Base-by-base conservation (phyloP, 345 rosid species). In the Firmiana major region DNA sequence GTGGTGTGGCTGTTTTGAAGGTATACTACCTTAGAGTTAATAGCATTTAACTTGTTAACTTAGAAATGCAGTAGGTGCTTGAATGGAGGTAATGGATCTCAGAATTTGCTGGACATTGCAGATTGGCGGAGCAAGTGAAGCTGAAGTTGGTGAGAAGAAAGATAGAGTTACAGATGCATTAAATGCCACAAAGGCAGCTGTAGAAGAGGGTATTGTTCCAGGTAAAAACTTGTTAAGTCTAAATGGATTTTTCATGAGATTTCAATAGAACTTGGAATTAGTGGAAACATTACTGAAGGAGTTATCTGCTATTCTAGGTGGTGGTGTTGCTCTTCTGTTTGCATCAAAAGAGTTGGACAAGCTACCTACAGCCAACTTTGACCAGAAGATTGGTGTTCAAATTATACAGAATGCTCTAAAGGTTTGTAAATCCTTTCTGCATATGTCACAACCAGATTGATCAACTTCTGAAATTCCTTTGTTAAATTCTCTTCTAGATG, bases 121-220 rank as follows among this genome's bases (percentile, higher is more conserved):
- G 98, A 92, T 97, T 79, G 99, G 98, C 59, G 99, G 99, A 82
- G 98, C 98, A 10, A 97, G 99, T 79, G 99, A 97, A 88, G 79
- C 91, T 45, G 98, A 96, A 84, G 97, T 96, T 72, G 60, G 90
- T 68, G 97, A 96, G 85, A 97, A 89, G 89, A 94, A 94, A 83
- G 99, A 94, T 71, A 88, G 99, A 82, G 98, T 97, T 63, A 97
- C 92, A 0, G 95, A 97, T 88, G 99, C 99, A 31, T 83, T 97
- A 73, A 96, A 97, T 87, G 98, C 98, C 42, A 94, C 99, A 7
- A 94, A 94, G 83, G 99, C 99, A 78, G 99, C 99, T 22, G 97
- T 97, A 34, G 99, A 97, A 81, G 99, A 94, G 91, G 99, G 98
- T 75, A 97, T 97, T 75, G 97, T 97, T 53, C 89, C 98, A 75